Evolutionary conservation across 208 protist genomes (phyloP), one percentile per base, ranked within the genome.

Genomic region (Sergeia podlipaevii): DNA sequence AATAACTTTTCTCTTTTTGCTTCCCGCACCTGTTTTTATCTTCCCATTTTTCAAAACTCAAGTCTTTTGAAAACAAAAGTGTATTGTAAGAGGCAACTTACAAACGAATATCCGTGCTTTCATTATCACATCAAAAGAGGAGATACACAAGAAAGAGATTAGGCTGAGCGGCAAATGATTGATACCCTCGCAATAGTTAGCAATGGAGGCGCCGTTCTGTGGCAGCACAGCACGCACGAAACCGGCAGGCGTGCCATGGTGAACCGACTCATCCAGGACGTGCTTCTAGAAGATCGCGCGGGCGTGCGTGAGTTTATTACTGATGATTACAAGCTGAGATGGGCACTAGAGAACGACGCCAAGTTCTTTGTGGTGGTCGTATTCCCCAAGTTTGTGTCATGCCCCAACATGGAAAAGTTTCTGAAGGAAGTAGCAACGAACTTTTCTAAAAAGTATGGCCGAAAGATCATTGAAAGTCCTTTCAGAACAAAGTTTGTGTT

Each of bases 191-290:
- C 84, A 11, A 85, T 99, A 27, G 70, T 98, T 33, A 94, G 85
- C 49, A 89, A 95, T 54, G 95, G 96, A 41, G 97, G 97, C 15
- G 59, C 95, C 20, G 96, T 98, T 32, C 65, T 99, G 7, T 98
- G 89, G 89, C 78, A 85, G 46, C 62, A 74, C 8, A 89, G 61
- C 41, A 65, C 59, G 7, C 75, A 83, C 39, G 58, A 63, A 26
- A 54, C 63, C 18, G 54, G 88, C 7, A 74, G 81, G 5, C 89
- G 93, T 6, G 70, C 70, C 8, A 85, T 95, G 42, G 75, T 98
- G 15, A 97, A 98, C 63, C 61, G 65, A 21, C 65, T 98, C 18
- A 95, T 98, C 50, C 71, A 89, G 41, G 92, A 87, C 3, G 90
- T 98, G 13, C 67, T 98, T 21, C 70, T 98, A 30, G 93, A 98